Evolutionary conservation across 176 grass and related monocot species (phyloP), one percentile per base, ranked within the genome.

Genomic region (Elymus sibiricus): DNA sequence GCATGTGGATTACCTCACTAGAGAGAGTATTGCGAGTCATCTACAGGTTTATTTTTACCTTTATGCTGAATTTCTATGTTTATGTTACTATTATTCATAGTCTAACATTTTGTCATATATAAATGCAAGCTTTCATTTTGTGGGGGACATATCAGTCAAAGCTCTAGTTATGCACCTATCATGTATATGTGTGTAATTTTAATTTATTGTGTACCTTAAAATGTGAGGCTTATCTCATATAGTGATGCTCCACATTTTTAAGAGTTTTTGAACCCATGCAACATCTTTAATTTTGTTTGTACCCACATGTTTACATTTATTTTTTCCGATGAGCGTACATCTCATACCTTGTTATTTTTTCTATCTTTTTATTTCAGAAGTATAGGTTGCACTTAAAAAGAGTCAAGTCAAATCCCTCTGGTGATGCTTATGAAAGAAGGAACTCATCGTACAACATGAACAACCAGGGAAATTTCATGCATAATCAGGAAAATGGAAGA

Each of bases 1-100:
- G 95, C 87, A 88, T 46, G 86, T 92, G 5, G 77, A 92, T 4
- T 64, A 90, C 22, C 70, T 98, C 17, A 95, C 38, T 5, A 90
- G 93, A 88, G 93, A 92, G 51, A 85, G 87, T 74, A 74, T 95
- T 6, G 91, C 91, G 9, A 98, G 93, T 39, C 95, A 98, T 85
- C 61, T 98, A 0, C 95, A 98, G 58, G 95, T 91, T 74, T 85
- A 55, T 11, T 84, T 78, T 63, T 38, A 69, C 66, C 32, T 5
- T 86, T 70, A 35, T 8, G 11, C 24, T 84, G 12, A 37, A 32
- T 46, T 38, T 16, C 6, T 34, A 46, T 21, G 17, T 49, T 29
- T 38, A 5, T 43, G 3, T 65, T 78, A 4, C 4, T 22, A 22
- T 34, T 69, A 21, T 38, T 37, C 21, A 2, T 38, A 56, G 53